Evolutionary conservation across 2,329 filamentous ascomycete species (phyloP), one percentile per base, ranked within the genome.

Genomic region (Colletotrichum viniferum): DNA sequence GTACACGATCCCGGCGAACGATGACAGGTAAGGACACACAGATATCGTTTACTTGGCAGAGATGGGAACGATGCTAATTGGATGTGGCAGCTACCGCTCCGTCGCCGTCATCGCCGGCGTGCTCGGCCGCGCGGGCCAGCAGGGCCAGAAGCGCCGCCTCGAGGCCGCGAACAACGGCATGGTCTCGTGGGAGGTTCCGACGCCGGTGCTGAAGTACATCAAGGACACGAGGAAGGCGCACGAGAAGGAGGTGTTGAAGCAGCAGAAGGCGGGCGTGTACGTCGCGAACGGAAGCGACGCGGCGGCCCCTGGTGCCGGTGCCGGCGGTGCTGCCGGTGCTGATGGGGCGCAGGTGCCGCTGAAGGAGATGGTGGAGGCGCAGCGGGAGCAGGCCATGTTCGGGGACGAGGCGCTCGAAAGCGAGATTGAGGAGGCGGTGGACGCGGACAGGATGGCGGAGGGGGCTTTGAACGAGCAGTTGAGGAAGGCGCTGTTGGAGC

Each of bases 1-100:
- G 5, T 99, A 99, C 83, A 94, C 95, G 16, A 98, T 99, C 79
- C 97, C 97, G 3, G 95, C 95, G 66, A 99, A 99, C 84, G 97
- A 99, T 82, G 97, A 99, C 88, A 96, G 93, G 94, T 95, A 84
- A 81, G 88, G 88, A 13, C 21, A 56, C 52, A 56, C 48, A 18
- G 24, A 30, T n/a, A 60, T 4, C 10, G 16, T 38, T 9, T 38
- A 4, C 21, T 43, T 16, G 38, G 38, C 18, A 8, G 10, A 43
- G 38, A 43, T 8, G 18, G 38, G 38, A n/a, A 43, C 4, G 32
- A 69, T n/a, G 16, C n/a, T n/a, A 9, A 14, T 32, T 34, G 16
- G 7, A 30, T 64, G 14, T 48, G 34, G 52, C 13, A 98, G 96
- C 91, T 85, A 98, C 79, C 94, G 97, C 76, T 93, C 93, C 78